phyloP scores from a whole-genome alignment of 176 grass and related monocot species.

The Aegilops longissima region DNA sequence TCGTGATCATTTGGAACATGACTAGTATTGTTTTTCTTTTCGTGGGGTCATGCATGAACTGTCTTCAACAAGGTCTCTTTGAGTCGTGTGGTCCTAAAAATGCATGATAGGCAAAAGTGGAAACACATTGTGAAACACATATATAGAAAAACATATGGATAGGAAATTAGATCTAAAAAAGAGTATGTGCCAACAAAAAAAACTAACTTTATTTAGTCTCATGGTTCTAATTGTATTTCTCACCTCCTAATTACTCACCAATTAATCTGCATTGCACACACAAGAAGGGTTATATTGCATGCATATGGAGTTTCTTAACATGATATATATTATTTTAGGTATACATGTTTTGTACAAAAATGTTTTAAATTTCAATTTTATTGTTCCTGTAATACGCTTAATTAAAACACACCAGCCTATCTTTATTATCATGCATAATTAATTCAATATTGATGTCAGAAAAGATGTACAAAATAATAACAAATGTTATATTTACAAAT shows the following conservation, averaged over 20 bases:
- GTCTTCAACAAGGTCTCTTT: neutral
- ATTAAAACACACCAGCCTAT: neutral
- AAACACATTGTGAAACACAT: neutral
- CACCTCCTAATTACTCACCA: neutral
- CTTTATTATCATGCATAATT: neutral
- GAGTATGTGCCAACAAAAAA: neutral
- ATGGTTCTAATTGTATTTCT: neutral
- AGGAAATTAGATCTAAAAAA: neutral
- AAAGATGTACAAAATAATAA: neutral
- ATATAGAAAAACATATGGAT: neutral
- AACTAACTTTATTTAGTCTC: neutral
- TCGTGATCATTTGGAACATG: neutral
- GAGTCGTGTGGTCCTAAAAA: neutral
- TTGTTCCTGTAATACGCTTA: neutral
- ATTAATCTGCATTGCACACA: neutral
- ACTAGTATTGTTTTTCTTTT: neutral
- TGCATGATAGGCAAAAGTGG: neutral
- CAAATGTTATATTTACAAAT: neutral
- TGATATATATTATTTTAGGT: neutral
- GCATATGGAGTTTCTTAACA: neutral
- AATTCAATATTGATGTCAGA: neutral
- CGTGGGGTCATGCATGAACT: neutral
- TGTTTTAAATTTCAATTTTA: neutral
- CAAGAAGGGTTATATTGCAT: neutral
- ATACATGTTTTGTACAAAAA: neutral